Evolutionary conservation across 2,329 filamentous ascomycete species (phyloP), one percentile per base, ranked within the genome.

Genomic region (Metarhizium robertsii): DNA sequence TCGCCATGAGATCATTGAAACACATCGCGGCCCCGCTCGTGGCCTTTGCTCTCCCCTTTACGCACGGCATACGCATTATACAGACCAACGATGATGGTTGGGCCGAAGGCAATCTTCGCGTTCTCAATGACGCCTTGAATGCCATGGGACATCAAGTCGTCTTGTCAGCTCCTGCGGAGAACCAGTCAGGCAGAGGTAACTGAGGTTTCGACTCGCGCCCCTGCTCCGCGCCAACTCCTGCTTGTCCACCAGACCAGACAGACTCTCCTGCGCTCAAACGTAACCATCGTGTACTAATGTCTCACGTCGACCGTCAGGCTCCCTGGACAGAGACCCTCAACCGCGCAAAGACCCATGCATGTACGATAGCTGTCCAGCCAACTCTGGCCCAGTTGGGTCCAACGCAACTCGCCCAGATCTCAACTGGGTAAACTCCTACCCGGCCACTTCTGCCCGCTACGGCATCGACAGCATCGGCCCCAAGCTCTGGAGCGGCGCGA

Each of bases 31-130:
- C 34, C 13, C 7, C 13, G 7, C 34, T 36, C 2, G 34, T 6
- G 6, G 34, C 34, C 7, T 36, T 36, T 8, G 34, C 34, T 6
- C 13, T 36, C 13, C 34, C 34, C 2, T 36, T 36, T 8, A 13
- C 8, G 34, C 8, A 36, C 13, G 66, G 59, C 36, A 60, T 78
- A 49, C 81, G 82, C 61, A 80, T 86, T 62, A 65, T 89, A 54
- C 81, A 85, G 55, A 79, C 79, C 60, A 89, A 89, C 67, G 86
- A 89, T 60, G 86, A 89, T 65, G 86, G 86, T 38, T 89, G 86
- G 86, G 84, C 85, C 5, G 86, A 88, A 70, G 77, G 77, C 45
- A 87, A 88, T 63, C 71, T 85, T 52, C 79, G 86, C 16, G 75
- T 76, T 0, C 72, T 88, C 53, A 80, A 85, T 68, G 69, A 80